Evolutionary conservation across 179 eudicot genomes (phyloP), one percentile per base, ranked within the genome.

Genomic region (Camellia oleifera): DNA sequence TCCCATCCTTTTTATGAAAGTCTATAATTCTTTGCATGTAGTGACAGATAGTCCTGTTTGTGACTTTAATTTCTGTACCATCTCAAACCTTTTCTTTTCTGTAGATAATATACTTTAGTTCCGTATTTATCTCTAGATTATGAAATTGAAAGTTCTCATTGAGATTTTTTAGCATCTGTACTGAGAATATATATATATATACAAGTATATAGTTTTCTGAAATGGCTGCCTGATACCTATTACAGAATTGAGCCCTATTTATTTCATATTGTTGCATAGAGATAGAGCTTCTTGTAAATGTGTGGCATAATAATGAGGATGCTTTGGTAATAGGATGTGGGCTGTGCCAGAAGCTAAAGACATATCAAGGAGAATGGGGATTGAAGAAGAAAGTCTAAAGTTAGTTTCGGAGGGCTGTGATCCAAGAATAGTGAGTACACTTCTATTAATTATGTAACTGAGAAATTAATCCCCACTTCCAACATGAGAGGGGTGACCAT

Each of bases 321-420:
- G 70, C 26, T 81, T 57, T 77, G 61, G 75, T 79, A 66, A 14
- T 80, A 95, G 98, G 81, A 89, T 93, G 88, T 94, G 94, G 93
- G 50, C 86, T 54, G 90, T 86, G 72, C 98, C 98, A 70, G 99
- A 94, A 87, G 93, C 91, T 72, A 91, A 91, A 84, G 91, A 86
- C 71, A 69, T 87, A 75, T 74, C 92, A 72, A 88, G 87, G 80
- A 81, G 91, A 75, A 84, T 87, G 20, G 87, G 89, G 66, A 83
- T 81, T 64, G 95, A 88, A 78, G 93, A 89, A 26, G 92, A 88
- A 64, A 88, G 87, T 79, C 88, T 85, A 56, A 88, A 90, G 66
- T 76, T 93, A 79, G 89, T 92, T 62, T 68, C 84, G 58, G 98
- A 91, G 78, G 94, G 81, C 44, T 86, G 87, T 82, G 86, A 76